These are phyloP conservation scores for Pilaira anomala DNA, from an alignment of 192 early-diverging fungal species.

Conservation along the genomic window DNA sequence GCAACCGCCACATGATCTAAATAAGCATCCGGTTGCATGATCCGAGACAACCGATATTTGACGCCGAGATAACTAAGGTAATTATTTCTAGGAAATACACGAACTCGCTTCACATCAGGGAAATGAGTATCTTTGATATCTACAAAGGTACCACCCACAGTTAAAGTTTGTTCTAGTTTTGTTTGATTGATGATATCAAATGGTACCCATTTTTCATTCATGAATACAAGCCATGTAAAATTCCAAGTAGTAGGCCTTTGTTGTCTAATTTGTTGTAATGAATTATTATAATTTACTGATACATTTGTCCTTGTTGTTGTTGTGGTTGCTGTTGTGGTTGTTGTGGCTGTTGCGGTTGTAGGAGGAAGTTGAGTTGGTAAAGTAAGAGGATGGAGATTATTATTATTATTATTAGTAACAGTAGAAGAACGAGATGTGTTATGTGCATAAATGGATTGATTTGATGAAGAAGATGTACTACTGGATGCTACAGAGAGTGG, in stretches of 20 bases:
- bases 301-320: background rate
- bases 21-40: slow-evolving; percentile 40
- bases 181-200: slow-evolving; percentile 34
- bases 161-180: slow-evolving; percentile 33
- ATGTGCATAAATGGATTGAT: no score
- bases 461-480: background rate
- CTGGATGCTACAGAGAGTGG: background rate
- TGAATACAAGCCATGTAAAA: slow-evolving; percentile 35
- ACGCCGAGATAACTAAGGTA: slow-evolving; percentile 39
- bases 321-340: no score
- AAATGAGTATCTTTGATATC: slow-evolving; percentile 35
- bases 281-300: background rate
- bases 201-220: slow-evolving; percentile 32
- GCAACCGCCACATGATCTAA: slow-evolving; percentile 28
- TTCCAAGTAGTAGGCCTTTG: slow-evolving; percentile 19
- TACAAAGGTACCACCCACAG: slow-evolving; percentile 34
- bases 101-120: slow-evolving; percentile 30
- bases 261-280: background rate
- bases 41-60: slow-evolving; percentile 37
- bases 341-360: no score
- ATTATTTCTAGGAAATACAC: slow-evolving; percentile 33
- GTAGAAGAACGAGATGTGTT: no score
- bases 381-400: no score
- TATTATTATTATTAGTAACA: no score
- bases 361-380: no score